Percentiles rank a stretch among this genome's conserved stretches.
phyloP scores from a whole-genome alignment of 169 alveolate genomes.

The Plasmodium billcollinsi region DNA sequence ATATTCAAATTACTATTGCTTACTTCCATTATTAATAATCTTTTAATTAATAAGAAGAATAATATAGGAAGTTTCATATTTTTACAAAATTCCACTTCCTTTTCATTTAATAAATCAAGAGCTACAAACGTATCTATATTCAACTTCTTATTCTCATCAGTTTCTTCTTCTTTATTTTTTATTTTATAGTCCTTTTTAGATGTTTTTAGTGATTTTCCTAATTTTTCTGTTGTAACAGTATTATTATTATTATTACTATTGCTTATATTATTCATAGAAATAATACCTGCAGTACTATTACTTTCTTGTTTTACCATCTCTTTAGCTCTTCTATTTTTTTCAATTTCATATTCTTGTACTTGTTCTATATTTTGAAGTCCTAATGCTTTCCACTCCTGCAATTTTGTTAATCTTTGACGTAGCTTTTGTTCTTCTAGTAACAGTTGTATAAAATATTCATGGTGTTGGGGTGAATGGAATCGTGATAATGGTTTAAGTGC shows the following conservation, averaged over 20 bases:
- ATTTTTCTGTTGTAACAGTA: constrained; percentile 5
- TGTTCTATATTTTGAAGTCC: constrained; percentile 92
- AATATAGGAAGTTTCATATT: constrained; percentile 81
- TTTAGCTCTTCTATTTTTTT: constrained; percentile 73
- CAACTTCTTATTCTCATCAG: constrained; percentile 49
- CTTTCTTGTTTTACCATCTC: constrained; percentile 45
- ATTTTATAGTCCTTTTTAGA: constrained; percentile 39
- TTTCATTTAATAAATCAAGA: constrained; percentile 74
- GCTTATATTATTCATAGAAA: no score
- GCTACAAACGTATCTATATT: constrained; percentile 64
- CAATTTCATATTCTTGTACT: constrained; percentile 82
- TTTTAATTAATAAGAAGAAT: constrained; percentile 79
- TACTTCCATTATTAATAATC: constrained; percentile 79
- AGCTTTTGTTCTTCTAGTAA: constrained; percentile 90
- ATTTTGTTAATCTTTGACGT: constrained; percentile 88
- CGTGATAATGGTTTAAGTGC: constrained; percentile 90
- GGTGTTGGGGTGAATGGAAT: constrained; percentile 92
- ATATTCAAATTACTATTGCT: constrained; percentile 56
- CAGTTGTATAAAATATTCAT: constrained; percentile 90
- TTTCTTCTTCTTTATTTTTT: constrained; percentile 34
- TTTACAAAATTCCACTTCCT: constrained; percentile 82
- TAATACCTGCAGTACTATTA: no score
- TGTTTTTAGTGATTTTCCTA: constrained; percentile 30
- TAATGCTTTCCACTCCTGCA: constrained; percentile 92
- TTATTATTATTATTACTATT: no score